Evolutionary conservation across 2,329 filamentous ascomycete species (phyloP), one percentile per base, ranked within the genome.

Genomic region (Penicillium expansum): DNA sequence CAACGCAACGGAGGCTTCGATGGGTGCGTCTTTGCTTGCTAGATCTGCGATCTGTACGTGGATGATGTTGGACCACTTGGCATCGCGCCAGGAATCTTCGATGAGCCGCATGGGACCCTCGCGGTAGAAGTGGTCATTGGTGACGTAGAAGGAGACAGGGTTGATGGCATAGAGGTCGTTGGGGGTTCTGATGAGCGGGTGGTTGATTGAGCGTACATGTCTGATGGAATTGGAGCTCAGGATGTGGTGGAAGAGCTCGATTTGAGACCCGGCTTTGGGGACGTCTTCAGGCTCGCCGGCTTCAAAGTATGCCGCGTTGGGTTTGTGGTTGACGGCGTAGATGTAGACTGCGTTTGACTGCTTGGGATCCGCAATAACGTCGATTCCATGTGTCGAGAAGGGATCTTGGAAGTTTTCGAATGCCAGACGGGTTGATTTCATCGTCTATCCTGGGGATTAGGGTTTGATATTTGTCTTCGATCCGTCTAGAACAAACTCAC

Each of bases 371-470:
- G 74, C 67, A n/a, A 84, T 76, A 7, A 87, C 75, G 56, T 85
- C 83, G 58, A 87, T 83, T 1, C 85, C 85, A 60, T 87, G 85
- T 0, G 84, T 84, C 6, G 82, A 65, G 48, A 86, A 85, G 0
- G 82, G 76, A 0, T 77, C 76, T 1, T 77, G 57, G 59, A 86
- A 87, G 52, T 80, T 77, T 7, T 79, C 71, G 16, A 86, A 77
- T 0, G 64, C 59, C 3, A 87, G 73, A 22, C 78, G 75, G 43
- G 71, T 75, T 1, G 77, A 76, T 47, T 73, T 75, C 62, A 78
- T 67, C 2, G 77, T 82, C 80, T 83, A 48, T 8, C 1, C 39
- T 24, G 5, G 11, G 13, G 8, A 24, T 52, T 20, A 33, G 14
- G 14, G 42, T 9, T n/a, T 32, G 18, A 3, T 3, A 8, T 43